Conservation (phyloP, 306 rosid genomes). For the Citrullus mucosospermus region DNA sequence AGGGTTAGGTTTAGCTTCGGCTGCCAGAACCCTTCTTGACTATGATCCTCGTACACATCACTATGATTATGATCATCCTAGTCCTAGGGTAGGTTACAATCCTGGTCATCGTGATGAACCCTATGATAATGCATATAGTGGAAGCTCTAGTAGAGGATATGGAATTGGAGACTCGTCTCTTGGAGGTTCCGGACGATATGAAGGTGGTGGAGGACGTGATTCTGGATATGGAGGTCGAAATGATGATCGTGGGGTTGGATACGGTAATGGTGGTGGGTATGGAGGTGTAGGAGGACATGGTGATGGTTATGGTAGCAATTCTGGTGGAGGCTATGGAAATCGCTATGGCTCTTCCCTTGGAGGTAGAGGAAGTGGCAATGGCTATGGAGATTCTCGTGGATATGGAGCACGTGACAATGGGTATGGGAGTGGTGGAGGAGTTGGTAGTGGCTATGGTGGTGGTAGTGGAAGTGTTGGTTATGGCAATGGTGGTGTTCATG, state of each 20-base stretch:
- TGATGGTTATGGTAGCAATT: neutral
- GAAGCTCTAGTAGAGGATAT: constrained; percentile 10
- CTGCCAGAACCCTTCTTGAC: constrained; percentile 39
- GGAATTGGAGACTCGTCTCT: constrained; percentile 13
- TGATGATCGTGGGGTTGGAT: neutral
- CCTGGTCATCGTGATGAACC: neutral
- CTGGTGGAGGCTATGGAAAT: neutral
- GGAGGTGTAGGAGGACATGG: neutral
- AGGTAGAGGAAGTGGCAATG: neutral
- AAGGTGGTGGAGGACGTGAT: constrained; percentile 9
- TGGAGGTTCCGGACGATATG: constrained; percentile 23
- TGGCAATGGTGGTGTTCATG: constrained; percentile 24
- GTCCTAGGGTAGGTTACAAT: neutral
- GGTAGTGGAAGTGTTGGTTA: neutral
- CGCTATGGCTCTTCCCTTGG: neutral
- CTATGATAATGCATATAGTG: neutral
- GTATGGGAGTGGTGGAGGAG: neutral
- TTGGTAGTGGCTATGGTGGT: neutral
- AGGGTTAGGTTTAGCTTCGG: constrained; percentile 41
- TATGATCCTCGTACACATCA: constrained; percentile 15
- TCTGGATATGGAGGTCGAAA: neutral
- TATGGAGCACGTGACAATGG: constrained; percentile 1
- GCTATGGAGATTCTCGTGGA: neutral
- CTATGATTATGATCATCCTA: constrained; percentile 9
- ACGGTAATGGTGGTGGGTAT: neutral